Percentiles rank a stretch among this genome's conserved stretches.
Evolutionary conservation across 2,329 filamentous ascomycete genomes (phyloP).

Genomic region (Metarhizium sp.): DNA sequence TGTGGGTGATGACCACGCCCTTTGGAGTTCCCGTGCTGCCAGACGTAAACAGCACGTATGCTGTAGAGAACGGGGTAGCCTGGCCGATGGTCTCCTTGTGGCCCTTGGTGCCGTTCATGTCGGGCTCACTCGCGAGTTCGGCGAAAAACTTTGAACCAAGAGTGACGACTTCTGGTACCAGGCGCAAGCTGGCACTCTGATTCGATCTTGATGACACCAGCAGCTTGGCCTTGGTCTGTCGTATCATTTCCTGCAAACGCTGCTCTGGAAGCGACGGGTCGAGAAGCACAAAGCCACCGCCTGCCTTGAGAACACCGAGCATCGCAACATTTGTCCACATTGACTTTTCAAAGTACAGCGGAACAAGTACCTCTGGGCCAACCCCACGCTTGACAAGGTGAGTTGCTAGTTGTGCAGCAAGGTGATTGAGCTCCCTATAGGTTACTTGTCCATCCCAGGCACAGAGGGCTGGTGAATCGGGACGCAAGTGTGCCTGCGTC

Average conservation of each 20-base stretch:
- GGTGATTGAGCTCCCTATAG: too few relatives aligned
- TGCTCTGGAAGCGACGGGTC: constrained; percentile 12
- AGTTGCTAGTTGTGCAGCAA: too few relatives aligned
- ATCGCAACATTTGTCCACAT: constrained; percentile 12
- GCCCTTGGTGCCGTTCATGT: too few relatives aligned
- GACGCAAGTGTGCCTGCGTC: background rate
- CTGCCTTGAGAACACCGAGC: constrained; percentile 16
- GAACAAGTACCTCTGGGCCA: constrained; percentile 8
- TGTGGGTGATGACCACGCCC: constrained; percentile 6
- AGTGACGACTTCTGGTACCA: too few relatives aligned
- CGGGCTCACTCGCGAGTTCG: too few relatives aligned
- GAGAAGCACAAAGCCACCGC: constrained; percentile 15
- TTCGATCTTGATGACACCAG: too few relatives aligned
- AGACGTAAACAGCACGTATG: constrained; percentile 6
- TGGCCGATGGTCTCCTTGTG: too few relatives aligned
- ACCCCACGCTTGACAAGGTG: background rate
- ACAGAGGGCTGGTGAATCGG: background rate
- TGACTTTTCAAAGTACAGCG: constrained; percentile 16
- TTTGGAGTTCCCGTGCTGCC: constrained; percentile 5
- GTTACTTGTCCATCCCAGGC: too few relatives aligned
- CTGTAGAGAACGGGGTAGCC: background rate
- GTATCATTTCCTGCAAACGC: background rate
- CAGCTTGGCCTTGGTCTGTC: too few relatives aligned
- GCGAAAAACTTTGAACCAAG: too few relatives aligned
- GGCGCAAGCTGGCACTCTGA: too few relatives aligned